Evolutionary conservation across 176 grass and related monocot genomes (phyloP), one percentile per base, ranked within the genome.

Genomic region (Chrysopogon serrulatus): DNA sequence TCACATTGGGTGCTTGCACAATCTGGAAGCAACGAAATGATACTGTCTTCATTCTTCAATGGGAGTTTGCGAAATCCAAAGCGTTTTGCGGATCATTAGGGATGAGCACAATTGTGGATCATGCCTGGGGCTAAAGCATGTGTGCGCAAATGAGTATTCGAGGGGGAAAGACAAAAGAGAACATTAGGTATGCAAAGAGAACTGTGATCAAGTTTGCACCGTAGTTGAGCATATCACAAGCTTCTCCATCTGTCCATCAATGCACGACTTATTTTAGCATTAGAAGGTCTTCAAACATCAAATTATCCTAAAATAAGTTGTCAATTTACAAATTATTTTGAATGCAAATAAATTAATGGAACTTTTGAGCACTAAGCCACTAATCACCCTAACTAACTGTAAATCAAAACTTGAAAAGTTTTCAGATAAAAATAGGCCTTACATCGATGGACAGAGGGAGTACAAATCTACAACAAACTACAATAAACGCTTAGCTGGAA

Each of bases 391-490:
- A 71, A 42, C 11, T 13, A 69, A 41, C 6, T 26, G 37, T 42
- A 14, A n/a, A 21, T n/a, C 35, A 40, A 40, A 40, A 40, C 8
- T 13, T 68, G 66, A 35, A 40, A 70, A 37, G 33, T 68, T 68
- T 37, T 23, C 65, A 37, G 21, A 23, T 13, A 67, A 40, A 67
- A 69, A 24, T 24, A 21, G 0, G 0, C 10, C 21, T 69, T 41
- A 67, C 33, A 36, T 67, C 37, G 56, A 68, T 13, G 18, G 19
- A 11, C 18, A 5, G 4, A 33, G 34, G 66, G 35, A 68, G 4
- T 1, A 56, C 48, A 89, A 62, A 85, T 32, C 35, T 76, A 51
- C 34, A 77, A 74, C 18, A 26, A 57, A 80, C 67, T 76, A 51
- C 24, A 77, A 65, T 77, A 53, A 85, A 77, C 32, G 5, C 26